Evolutionary conservation across 163 green algal species (phyloP), one percentile per base, ranked within the genome.

Genomic region (Smithsoniella earleae): DNA sequence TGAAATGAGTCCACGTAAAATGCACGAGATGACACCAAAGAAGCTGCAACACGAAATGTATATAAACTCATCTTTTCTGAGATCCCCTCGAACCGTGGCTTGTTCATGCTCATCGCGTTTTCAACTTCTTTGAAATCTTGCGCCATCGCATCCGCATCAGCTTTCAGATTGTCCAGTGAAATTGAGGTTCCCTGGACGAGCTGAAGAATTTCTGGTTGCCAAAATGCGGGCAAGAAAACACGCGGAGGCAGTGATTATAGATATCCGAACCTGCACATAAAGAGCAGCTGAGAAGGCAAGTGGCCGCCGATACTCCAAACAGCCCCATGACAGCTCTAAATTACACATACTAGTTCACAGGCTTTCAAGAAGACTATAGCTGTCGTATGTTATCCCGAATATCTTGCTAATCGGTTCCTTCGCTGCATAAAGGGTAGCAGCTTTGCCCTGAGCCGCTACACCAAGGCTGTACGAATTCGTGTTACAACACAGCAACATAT

Each of bases 141-240:
- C 5, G 5, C 30, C 55, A 66, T 66, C 3, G 55, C 55, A 10
- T n/a, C 22, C 4, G 22, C 13, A 8, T 66, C 55, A 10, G 30
- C 27, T 10, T 66, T 3, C 55, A 66, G 30, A 3, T n/a, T 38
- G 22, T 31, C 13, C 4, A 8, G 3, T 6, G 30, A 3, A 5
- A 66, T 28, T 3, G 13, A 36, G 1, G 89, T 93, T 28, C 88
- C 89, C 52, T 78, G 3, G 62, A 95, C 76, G 65, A 77, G 3
- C 27, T 33, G 46, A 45, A 89, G 46, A 64, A 95, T 77, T 8
- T 78, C 73, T 1, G 81, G 34, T 3, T 40, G 77, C 90, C 90
- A 96, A 34, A 95, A 92, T 0, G 92, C 30, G 0, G 90, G 90
- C 16, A 96, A 69, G 77, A 91, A 90, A 76, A 93, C 90, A 0